These are phyloP conservation scores for Capronia americana DNA, from an alignment of 2,329 filamentous ascomycete genomes.

Conservation along the genomic window DNA sequence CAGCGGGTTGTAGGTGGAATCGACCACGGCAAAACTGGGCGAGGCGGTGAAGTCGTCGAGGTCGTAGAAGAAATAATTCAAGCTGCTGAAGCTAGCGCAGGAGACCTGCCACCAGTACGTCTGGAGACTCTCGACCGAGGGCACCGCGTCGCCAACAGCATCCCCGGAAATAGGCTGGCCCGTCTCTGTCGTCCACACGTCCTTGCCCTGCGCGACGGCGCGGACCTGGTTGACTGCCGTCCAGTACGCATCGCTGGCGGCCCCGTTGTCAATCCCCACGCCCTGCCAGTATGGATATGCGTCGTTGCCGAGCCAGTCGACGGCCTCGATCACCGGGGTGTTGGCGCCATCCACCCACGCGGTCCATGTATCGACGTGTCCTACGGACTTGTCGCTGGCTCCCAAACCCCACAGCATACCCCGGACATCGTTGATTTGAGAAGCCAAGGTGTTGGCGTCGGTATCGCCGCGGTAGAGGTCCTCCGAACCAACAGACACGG, in stretches of 20 bases:
- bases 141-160: constrained; percentile 65
- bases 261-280: constrained; percentile 60
- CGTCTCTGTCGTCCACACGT: constrained; percentile 86
- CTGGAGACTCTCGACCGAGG: constrained; percentile 72
- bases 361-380: constrained; percentile 74
- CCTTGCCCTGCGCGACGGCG: constrained; percentile 65
- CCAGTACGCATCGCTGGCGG: constrained; percentile 61
- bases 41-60: constrained; percentile 70
- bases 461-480: constrained; percentile 67
- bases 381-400: constrained; percentile 59
- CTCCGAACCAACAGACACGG: constrained; percentile 71
- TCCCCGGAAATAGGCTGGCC: constrained; percentile 81
- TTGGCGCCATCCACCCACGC: constrained; percentile 67
- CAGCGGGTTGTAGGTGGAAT: constrained; percentile 48
- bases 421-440: constrained; percentile 59
- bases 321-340: constrained; percentile 64
- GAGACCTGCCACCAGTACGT: constrained; percentile 81
- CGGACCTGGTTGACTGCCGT: constrained; percentile 45
- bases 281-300: constrained; percentile 72
- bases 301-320: constrained; percentile 70
- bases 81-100: constrained; percentile 69
- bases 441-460: constrained; percentile 48
- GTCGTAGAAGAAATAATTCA: constrained; percentile 78
- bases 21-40: constrained; percentile 75
- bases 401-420: constrained; percentile 57